A percentile compares a stretch with the other conserved stretches of the same genome.
phyloP scores from a whole-genome alignment of 2,329 filamentous ascomycete species.

The Cytospora mali region DNA sequence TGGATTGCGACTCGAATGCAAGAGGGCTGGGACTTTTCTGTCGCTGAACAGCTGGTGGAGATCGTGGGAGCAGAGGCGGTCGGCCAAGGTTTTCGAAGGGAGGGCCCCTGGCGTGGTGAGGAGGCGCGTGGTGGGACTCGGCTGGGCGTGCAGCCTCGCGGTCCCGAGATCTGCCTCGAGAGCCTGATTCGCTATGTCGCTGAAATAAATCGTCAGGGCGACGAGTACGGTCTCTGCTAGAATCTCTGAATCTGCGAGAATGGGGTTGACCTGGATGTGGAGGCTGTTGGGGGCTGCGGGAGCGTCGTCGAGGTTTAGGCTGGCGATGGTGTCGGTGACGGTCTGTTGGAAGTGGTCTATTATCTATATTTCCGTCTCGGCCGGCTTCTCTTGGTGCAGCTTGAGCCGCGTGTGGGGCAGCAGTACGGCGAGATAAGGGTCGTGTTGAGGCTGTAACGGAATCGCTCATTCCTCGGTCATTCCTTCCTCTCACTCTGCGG shows the following conservation, averaged over 20 bases:
- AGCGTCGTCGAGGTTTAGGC: constrained; percentile 37
- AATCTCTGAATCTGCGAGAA: constrained; percentile 44
- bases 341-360: constrained; percentile 32
- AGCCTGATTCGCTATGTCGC: constrained; percentile 28
- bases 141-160: constrained; percentile 41
- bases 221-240: constrained; percentile 40
- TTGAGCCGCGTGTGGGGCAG: constrained; percentile 34
- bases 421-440: constrained; percentile 35
- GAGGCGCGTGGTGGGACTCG: constrained; percentile 29
- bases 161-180: constrained; percentile 44
- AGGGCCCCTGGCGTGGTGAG: constrained; percentile 19
- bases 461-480: constrained; percentile 40
- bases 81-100: constrained; percentile 21
- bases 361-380: constrained; percentile 28
- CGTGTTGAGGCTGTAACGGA: constrained; percentile 32
- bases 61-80: constrained; percentile 31
- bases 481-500: constrained; percentile 41
- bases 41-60: constrained; percentile 35
- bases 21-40: constrained; percentile 36
- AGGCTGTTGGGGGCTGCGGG: constrained; percentile 31
- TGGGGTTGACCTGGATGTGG: constrained; percentile 40
- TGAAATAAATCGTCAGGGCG: constrained; percentile 33
- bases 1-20: constrained; percentile 28
- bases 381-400: constrained; percentile 26
- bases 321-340: constrained; percentile 32